A percentile compares a stretch with the other conserved stretches of the same genome.
Conservation (phyloP, 1,284 basidiomycete genomes). For the Irpex sp. region DNA sequence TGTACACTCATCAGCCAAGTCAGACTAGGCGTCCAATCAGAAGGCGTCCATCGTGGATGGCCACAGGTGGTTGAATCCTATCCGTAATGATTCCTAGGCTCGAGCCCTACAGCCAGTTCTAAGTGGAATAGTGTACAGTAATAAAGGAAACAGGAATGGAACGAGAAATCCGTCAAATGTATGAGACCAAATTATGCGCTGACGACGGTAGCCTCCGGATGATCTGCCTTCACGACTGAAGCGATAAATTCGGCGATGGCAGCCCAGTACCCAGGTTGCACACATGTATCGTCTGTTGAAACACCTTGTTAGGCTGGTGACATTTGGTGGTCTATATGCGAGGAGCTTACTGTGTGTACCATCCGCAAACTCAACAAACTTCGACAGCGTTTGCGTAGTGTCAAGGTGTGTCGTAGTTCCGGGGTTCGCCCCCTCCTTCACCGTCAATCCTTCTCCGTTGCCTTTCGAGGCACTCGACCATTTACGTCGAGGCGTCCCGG, state of each 20-base stretch:
- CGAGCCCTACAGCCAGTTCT: neutral
- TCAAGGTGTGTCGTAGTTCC: constrained; percentile 10
- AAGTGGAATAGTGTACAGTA: neutral
- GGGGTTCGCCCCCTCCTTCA: constrained; percentile 10
- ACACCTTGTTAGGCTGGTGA: neutral
- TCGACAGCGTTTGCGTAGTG: constrained; percentile 15
- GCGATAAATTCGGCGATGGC: constrained; percentile 4
- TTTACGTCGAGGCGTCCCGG: neutral
- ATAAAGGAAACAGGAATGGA: neutral
- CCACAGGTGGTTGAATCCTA: constrained; percentile 1
- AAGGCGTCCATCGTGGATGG: constrained; percentile 9
- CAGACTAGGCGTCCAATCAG: neutral
- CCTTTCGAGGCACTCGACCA: neutral
- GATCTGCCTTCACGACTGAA: constrained; percentile 1
- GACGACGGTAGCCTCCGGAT: neutral
- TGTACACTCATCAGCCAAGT: neutral
- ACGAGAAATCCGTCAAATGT: neutral
- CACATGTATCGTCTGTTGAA: constrained; percentile 4
- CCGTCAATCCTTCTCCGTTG: constrained; percentile 3
- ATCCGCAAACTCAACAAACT: constrained; percentile 24
- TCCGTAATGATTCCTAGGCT: neutral
- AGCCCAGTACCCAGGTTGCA: constrained; percentile 7
- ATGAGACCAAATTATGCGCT: neutral
- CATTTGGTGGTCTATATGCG: neutral
- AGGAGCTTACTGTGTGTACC: constrained; percentile 27